Conservation (phyloP, 306 rosid species). For the Luffa aegyptiaca region DNA sequence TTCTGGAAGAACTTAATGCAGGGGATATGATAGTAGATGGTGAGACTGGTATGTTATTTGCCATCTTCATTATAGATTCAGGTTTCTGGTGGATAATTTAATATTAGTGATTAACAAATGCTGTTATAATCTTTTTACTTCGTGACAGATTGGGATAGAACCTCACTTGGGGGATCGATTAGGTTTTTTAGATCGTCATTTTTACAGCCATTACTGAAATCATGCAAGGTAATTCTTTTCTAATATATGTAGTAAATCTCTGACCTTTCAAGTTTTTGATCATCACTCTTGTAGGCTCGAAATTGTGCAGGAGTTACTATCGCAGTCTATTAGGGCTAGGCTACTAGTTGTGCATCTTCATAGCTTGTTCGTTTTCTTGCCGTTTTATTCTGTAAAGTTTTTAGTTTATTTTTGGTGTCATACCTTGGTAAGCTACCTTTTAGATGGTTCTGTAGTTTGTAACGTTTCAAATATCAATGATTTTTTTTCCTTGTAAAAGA, state of each 20-base stretch:
- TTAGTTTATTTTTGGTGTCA: not conserved
- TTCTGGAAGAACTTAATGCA: conserved; percentile 55
- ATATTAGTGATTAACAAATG: not conserved
- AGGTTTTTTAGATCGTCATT: conserved; percentile 57
- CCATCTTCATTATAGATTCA: not conserved
- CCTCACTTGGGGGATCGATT: conserved; percentile 51
- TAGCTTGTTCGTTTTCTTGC: not conserved
- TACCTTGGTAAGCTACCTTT: not conserved
- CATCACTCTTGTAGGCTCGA: not conserved
- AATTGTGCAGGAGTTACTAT: not conserved
- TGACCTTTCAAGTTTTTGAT: not conserved
- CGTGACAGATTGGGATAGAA: conserved; percentile 46
- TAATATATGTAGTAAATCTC: not conserved
- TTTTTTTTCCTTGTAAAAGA: not conserved
- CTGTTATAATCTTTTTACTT: conserved; percentile 10
- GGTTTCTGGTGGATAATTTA: not conserved
- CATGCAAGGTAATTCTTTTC: conserved; percentile 49
- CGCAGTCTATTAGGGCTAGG: not conserved
- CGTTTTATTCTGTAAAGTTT: not conserved
- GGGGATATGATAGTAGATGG: conserved; percentile 40
- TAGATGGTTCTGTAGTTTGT: not conserved
- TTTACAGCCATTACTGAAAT: conserved; percentile 59
- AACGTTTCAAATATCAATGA: not conserved
- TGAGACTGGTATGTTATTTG: conserved; percentile 38
- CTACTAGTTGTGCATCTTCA: not conserved